Evolutionary conservation across 2,329 filamentous ascomycete genomes (phyloP), one percentile per base, ranked within the genome.

Genomic region (Fusarium stilboides): DNA sequence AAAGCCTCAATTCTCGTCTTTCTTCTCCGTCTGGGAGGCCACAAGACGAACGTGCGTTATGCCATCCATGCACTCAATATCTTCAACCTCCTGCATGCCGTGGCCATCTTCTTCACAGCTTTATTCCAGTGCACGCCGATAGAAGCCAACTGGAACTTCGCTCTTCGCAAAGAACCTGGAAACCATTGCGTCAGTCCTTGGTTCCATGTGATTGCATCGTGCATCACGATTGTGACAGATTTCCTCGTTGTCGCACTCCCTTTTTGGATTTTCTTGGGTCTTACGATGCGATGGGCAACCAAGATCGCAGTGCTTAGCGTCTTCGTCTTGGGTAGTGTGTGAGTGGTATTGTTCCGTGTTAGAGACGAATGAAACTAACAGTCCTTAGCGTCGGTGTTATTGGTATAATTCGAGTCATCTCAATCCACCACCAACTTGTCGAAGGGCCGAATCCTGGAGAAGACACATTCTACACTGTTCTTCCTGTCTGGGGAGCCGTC

Each of bases 1-100:
- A 84, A 84, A 64, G 77, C 78, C 13, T 84, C 83, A 2, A 75
- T 83, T 26, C 75, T 84, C 13, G 65, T 84, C 8, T 84, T 84
- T 62, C 77, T 84, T 22, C 74, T 82, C n/a, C 80, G 81, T 2
- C 75, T 85, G 0, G 77, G 80, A 4, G 81, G 79, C 0, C 78
- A 81, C 55, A 81, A 81, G 58, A 72, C 65, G 5, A 62, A 55
- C 3, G 51, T 69, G 2, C 66, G 66, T 33, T 62, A 62, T 20
- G 61, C 66, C 2, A 69, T 69, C 9, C 37, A 69, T 9, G 40
- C 36, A 6, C 61, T 69, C 1, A 75, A 73, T 6, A 68, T 82
- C 13, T 75, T 76, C 26, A 67, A 74, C 19, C 46, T 31, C 2
- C 57, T 74, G 1, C 75, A 80, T 31, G 75, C 78, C 22, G 70